phyloP scores from a whole-genome alignment of 106 monocot genomes.

The Gastrodia elata region DNA sequence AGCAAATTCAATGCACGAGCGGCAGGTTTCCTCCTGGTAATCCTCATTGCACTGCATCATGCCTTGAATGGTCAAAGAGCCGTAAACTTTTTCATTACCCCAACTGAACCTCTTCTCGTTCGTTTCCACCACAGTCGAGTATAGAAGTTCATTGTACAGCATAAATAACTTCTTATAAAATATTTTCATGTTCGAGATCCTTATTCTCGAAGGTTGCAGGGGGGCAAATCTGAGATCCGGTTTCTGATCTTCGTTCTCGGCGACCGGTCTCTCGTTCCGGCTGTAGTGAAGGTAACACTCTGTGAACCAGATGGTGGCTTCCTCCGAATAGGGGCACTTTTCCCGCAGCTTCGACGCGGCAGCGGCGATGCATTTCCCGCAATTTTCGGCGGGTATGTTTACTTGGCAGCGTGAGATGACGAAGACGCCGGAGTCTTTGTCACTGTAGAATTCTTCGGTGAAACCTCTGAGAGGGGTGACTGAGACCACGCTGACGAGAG shows the following conservation, averaged over 20 bases:
- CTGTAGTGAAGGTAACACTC: conserved; percentile 47
- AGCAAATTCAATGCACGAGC: conserved; percentile 27
- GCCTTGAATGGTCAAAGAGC: conserved; percentile 24
- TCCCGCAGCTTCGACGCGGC: conserved; percentile 18
- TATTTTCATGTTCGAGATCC: conserved; percentile 14
- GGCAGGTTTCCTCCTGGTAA: conserved; percentile 17
- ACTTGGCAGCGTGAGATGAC: conserved; percentile 41
- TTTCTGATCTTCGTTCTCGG: conserved; percentile 20
- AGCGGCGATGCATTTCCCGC: conserved; percentile 26
- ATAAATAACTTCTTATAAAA: conserved; percentile 20
- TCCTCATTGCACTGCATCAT: conserved; percentile 53
- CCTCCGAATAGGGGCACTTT: conserved; percentile 20
- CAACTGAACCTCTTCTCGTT: conserved; percentile 15
- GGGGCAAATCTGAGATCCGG: conserved; percentile 20
- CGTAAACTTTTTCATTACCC: conserved; percentile 13
- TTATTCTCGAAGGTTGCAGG: conserved; percentile 17
- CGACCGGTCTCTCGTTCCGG: too few relatives aligned
- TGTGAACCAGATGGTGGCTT: conserved; percentile 41
- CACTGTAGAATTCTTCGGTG: conserved; percentile 18
- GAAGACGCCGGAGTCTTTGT: conserved; percentile 9
- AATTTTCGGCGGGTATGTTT: conserved; percentile 25
- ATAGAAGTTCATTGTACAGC: conserved; percentile 19
- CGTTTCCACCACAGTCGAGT: conserved; percentile 17
- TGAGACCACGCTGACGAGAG: conserved; percentile 22
- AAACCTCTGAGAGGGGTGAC: conserved; percentile 20